Conservation (phyloP, 2,329 filamentous ascomycete species). For the Beauveria varroae region DNA sequence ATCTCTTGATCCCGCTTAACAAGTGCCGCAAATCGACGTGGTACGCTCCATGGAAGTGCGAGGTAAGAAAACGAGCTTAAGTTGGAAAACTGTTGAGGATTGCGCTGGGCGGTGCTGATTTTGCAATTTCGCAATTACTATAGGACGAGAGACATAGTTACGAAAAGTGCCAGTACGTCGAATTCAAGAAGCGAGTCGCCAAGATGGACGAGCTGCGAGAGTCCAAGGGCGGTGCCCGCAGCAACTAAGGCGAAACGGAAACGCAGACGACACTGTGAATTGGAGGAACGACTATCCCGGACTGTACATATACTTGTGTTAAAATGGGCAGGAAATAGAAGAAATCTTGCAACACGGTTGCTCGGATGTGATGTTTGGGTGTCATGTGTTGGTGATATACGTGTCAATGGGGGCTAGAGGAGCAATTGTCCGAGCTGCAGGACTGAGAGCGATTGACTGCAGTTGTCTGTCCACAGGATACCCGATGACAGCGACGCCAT, state of each 20-base stretch:
- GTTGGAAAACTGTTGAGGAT: neutral
- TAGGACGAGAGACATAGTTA: slow-evolving; percentile 95
- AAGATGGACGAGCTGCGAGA: slow-evolving; percentile 97
- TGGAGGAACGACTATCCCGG: slow-evolving; percentile 13
- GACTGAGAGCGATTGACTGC: neutral
- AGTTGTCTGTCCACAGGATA: neutral
- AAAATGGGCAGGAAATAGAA: slow-evolving; percentile 15
- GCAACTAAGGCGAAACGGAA: slow-evolving; percentile 54
- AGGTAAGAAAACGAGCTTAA: slow-evolving; percentile 51
- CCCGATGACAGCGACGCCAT: too few species aligned
- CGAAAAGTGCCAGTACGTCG: slow-evolving; percentile 98
- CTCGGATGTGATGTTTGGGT: neutral
- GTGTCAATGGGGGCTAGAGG: neutral
- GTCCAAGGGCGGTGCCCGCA: slow-evolving; percentile 74
- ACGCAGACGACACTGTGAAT: neutral
- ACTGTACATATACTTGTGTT: slow-evolving; percentile 25
- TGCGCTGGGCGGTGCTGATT: neutral
- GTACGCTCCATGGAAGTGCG: slow-evolving; percentile 97
- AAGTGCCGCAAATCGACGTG: slow-evolving; percentile 86
- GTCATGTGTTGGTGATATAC: slow-evolving; percentile 4
- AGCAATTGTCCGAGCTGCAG: neutral
- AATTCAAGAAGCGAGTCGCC: slow-evolving; percentile 96
- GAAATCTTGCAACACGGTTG: neutral
- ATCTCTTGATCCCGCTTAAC: slow-evolving; percentile 92
- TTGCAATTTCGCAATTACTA: neutral